Percentiles rank a stretch among this genome's conserved stretches.
Evolutionary conservation across 345 rosid species (phyloP).

Genomic region (Excoecaria cochinchinensis): DNA sequence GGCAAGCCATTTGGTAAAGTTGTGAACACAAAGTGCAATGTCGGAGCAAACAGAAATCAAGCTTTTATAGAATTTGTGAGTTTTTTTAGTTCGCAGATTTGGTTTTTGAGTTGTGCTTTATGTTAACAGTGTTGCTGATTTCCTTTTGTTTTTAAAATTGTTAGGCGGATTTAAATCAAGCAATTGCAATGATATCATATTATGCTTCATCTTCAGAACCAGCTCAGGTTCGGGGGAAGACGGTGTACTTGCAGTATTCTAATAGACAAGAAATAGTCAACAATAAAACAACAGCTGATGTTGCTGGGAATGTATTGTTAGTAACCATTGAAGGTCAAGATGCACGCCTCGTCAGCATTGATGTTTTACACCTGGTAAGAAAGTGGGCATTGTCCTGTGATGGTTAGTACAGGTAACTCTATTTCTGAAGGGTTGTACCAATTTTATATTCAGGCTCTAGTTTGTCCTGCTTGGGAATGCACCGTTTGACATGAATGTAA

Average conservation of each 20-base stretch:
- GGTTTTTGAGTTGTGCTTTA: background rate
- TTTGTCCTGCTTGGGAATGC: conserved; percentile 61
- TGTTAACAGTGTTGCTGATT: conserved; percentile 5
- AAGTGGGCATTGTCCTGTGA: conserved; percentile 26
- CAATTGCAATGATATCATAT: conserved; percentile 93
- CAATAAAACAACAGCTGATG: conserved; percentile 96
- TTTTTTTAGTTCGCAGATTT: conserved; percentile 4
- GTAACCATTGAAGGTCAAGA: conserved; percentile 93
- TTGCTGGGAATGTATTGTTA: conserved; percentile 92
- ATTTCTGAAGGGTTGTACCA: conserved; percentile 33
- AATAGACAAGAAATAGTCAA: conserved; percentile 97
- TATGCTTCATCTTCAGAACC: conserved; percentile 98
- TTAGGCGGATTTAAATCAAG: conserved; percentile 96
- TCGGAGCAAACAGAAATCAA: conserved; percentile 95
- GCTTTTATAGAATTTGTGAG: conserved; percentile 99
- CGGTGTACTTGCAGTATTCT: conserved; percentile 97
- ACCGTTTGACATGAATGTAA: conserved; percentile 86
- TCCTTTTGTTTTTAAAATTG: conserved; percentile 4
- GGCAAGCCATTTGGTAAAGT: conserved; percentile 98
- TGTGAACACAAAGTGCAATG: conserved; percentile 96
- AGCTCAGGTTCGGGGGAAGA: conserved; percentile 99
- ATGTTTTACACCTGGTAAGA: conserved; percentile 95
- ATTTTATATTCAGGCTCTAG: conserved; percentile 68
- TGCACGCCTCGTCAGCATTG: conserved; percentile 97
- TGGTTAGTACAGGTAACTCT: conserved; percentile 38